These are phyloP conservation scores for Capsella rubella DNA, from an alignment of 441 rosid genomes.

Conservation along the genomic window DNA sequence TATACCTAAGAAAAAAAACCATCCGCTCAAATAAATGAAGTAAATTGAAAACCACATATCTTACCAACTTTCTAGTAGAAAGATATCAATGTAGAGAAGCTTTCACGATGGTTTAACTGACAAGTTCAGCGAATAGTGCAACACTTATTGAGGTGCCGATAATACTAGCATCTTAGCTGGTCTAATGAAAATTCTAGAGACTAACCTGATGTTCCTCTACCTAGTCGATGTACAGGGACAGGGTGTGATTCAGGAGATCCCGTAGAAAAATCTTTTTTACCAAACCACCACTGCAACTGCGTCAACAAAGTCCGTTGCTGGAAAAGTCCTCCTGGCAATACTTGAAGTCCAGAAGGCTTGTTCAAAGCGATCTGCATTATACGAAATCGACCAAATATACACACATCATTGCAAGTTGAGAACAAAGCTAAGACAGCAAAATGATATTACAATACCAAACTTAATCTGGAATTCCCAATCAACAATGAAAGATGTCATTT, in stretches of 20 bases:
- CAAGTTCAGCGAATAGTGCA: slow-evolving; percentile 8
- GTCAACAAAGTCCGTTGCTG: slow-evolving; percentile 88
- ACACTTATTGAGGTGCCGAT: neutral
- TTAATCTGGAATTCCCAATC: neutral
- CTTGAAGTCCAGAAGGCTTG: slow-evolving; percentile 95
- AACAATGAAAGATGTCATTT: neutral
- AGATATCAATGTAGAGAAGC: slow-evolving; percentile 16
- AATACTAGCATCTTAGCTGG: slow-evolving; percentile 16
- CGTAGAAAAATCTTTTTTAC: slow-evolving; percentile 45
- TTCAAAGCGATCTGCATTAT: slow-evolving; percentile 73
- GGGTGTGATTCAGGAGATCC: slow-evolving; percentile 57
- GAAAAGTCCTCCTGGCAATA: slow-evolving; percentile 91
- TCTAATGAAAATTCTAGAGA: neutral
- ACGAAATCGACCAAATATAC: slow-evolving; percentile 14
- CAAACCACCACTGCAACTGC: slow-evolving; percentile 75
- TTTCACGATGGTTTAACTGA: neutral
- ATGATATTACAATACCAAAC: neutral
- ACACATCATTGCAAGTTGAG: slow-evolving; percentile 17
- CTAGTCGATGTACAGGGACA: slow-evolving; percentile 90
- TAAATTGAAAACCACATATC: slow-evolving; percentile 14
- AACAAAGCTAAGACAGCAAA: neutral
- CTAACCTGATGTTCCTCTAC: slow-evolving; percentile 90
- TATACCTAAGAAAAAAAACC: slow-evolving; percentile 61
- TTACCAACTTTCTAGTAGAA: slow-evolving; percentile 11
- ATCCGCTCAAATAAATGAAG: neutral